Base-by-base conservation (phyloP, 2,329 filamentous ascomycete genomes). In the Meredithiella fracta region DNA sequence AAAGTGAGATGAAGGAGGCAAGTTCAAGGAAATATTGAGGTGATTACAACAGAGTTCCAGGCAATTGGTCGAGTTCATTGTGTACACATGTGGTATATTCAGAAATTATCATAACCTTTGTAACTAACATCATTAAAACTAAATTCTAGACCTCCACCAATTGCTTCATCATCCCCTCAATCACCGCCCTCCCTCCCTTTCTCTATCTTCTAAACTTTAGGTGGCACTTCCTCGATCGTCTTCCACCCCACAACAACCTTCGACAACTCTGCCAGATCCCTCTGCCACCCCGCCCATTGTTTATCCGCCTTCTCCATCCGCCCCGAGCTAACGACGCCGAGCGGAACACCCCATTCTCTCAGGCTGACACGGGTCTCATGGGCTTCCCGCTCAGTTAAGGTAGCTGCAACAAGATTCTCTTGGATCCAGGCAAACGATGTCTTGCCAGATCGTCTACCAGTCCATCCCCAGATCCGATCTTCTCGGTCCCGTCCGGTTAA, bases 391-490 rank as follows among this genome's bases (percentile, higher is more conserved):
- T 82, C 84, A 14, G 88, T 88, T 62, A 97, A 79, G 0, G 86
- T 87, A 61, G 82, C 78, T 0, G 90, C 90, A 31, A 96, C 88
- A 1, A 97, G 74, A 61, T 84, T 91, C 71, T 98, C 92, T 69
- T 98, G 92, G 56, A 98, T 74, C 68, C 90, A 86, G 3, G 89
- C 85, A 67, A 94, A 95, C 67, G 96, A 83, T 66, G 79, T 83
- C 66, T 90, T 94, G 59, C 86, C 86, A 23, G 75, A 76, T 67
- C 94, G 87, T 64, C 88, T 84, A 0, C 88, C 80, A 3, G 82
- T 80, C 47, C 80, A 77, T 11, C 92, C 92, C 68, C 85, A 94
- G 9, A 95, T 81, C 8, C 92, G 83, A 66, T 97, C 91, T 65
- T 85, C 80, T 38, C 86, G 81, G 1, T 77, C 84, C 42, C 89